Conservation (phyloP, 176 grass and related monocot genomes). For the Poa pratensis region DNA sequence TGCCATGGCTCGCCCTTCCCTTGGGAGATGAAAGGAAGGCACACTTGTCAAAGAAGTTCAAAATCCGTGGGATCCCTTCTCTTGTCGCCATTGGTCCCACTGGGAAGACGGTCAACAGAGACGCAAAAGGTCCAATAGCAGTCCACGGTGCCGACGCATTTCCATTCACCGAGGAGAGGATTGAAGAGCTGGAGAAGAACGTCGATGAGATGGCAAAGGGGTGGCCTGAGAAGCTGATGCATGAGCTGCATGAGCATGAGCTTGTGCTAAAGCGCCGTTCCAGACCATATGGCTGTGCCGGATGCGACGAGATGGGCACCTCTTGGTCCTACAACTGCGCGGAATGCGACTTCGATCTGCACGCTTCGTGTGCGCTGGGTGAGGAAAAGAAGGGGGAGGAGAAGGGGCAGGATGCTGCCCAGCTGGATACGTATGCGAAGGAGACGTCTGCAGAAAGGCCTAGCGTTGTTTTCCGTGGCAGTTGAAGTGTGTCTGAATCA, state of each 20-base stretch:
- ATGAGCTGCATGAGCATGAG: slow-evolving; percentile 75
- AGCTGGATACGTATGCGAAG: slow-evolving; percentile 58
- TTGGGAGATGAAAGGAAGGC: slow-evolving; percentile 69
- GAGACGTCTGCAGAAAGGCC: slow-evolving; percentile 59
- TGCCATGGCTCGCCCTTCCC: slow-evolving; percentile 88
- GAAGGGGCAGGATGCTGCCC: slow-evolving; percentile 15
- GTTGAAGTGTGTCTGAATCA: slow-evolving; percentile 23
- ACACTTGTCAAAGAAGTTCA: slow-evolving; percentile 52
- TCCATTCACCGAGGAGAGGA: slow-evolving; percentile 72
- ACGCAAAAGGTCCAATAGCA: slow-evolving; percentile 49
- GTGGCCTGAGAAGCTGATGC: slow-evolving; percentile 79
- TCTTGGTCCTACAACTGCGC: slow-evolving; percentile 66
- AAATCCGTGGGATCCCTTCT: slow-evolving; percentile 59
- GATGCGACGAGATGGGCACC: slow-evolving; percentile 41
- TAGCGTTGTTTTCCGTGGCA: slow-evolving; percentile 32
- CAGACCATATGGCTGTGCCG: slow-evolving; percentile 42
- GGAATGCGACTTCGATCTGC: slow-evolving; percentile 65
- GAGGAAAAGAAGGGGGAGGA: slow-evolving; percentile 22
- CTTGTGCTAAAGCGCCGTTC: slow-evolving; percentile 51
- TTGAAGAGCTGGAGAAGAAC: slow-evolving; percentile 59
- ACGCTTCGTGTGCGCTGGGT: slow-evolving; percentile 63
- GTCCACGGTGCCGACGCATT: slow-evolving; percentile 71
- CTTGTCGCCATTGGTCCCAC: slow-evolving; percentile 75
- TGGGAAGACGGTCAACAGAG: slow-evolving; percentile 60
- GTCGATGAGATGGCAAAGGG: slow-evolving; percentile 57